phyloP scores from a whole-genome alignment of 805 yeast species.

The Tetrapisispora nanseiensis region DNA sequence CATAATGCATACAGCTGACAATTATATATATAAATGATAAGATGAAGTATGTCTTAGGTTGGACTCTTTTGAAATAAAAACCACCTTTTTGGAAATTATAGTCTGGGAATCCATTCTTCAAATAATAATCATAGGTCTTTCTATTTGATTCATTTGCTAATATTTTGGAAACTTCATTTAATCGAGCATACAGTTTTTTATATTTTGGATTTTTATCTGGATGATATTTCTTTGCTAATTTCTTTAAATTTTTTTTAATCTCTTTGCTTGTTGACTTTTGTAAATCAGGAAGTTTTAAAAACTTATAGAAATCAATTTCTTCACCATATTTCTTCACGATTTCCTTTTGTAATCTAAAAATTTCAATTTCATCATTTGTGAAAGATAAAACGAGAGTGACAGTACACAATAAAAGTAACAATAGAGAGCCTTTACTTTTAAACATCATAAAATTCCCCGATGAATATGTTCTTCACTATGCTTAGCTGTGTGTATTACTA shows the following conservation, averaged over 20 bases:
- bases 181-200: conserved; percentile 53
- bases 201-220: conserved; percentile 66
- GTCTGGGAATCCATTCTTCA: conserved; percentile 75
- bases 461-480: background rate
- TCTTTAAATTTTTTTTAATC: conserved; percentile 58
- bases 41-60: conserved; percentile 55
- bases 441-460: too few species aligned
- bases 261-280: conserved; percentile 41
- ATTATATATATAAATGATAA: conserved; percentile 41
- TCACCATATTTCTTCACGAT: conserved; percentile 53
- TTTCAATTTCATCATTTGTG: conserved; percentile 63
- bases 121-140: conserved; percentile 76
- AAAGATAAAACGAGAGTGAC: conserved; percentile 38
- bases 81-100: conserved; percentile 57
- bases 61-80: conserved; percentile 49
- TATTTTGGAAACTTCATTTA: conserved; percentile 68
- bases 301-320: conserved; percentile 56
- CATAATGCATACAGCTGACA: conserved; percentile 48
- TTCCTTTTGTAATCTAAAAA: conserved; percentile 62
- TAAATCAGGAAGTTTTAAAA: conserved; percentile 40
- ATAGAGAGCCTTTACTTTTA: background rate
- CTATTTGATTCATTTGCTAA: conserved; percentile 50
- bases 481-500: too few species aligned
- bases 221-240: conserved; percentile 61
- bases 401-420: conserved; percentile 9